These are phyloP conservation scores for Aspergillus incahuasiensis DNA, from an alignment of 495 filamentous ascomycete genomes.

Conservation along the genomic window DNA sequence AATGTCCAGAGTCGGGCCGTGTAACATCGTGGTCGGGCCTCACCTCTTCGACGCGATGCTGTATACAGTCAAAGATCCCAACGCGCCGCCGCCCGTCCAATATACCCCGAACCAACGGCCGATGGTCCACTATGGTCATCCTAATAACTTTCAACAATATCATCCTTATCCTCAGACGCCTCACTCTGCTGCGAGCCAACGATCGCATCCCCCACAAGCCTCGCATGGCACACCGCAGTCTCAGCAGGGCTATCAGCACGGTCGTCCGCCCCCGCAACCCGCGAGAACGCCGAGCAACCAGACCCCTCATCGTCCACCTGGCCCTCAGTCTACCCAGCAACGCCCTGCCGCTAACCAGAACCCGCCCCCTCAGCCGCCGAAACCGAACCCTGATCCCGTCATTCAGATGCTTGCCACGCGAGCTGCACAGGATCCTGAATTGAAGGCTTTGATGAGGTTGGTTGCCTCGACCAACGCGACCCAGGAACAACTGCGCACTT, in stretches of 20 bases:
- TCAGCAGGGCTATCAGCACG: constrained; percentile 15
- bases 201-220: constrained; percentile 20
- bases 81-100: constrained; percentile 44
- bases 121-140: constrained; percentile 67
- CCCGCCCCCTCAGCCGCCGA: constrained; percentile 37
- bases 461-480: constrained; percentile 85
- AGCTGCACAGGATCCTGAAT: constrained; percentile 76
- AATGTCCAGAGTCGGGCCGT: constrained; percentile 77
- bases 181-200: constrained; percentile 31
- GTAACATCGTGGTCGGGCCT: constrained; percentile 81
- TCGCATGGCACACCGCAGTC: constrained; percentile 15
- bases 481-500: constrained; percentile 73
- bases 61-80: constrained; percentile 74
- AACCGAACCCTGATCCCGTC: constrained; percentile 77
- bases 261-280: constrained; percentile 24
- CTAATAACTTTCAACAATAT: constrained; percentile 48
- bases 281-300: constrained; percentile 28
- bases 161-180: constrained; percentile 43
- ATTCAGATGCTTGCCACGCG: constrained; percentile 88
- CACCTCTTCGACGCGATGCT: constrained; percentile 86
- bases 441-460: constrained; percentile 95
- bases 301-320: constrained; percentile 26
- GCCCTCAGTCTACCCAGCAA: constrained; percentile 29
- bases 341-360: constrained; percentile 31
- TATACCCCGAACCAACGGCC: constrained; percentile 50